Base-by-base conservation (phyloP, 257 asterid genomes). In the Solanum sitiens region DNA sequence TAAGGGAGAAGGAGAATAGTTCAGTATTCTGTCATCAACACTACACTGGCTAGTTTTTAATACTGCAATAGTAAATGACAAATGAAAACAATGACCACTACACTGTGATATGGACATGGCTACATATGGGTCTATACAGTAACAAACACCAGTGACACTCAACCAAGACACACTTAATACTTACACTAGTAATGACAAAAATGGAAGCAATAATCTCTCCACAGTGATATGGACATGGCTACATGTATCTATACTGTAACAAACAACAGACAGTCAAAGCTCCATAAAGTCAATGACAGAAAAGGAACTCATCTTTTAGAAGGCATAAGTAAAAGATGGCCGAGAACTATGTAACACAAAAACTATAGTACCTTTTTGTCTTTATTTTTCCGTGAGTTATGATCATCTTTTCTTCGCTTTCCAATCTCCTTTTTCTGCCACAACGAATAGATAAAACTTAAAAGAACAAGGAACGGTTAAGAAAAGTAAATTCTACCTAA, bases 381-480 rank as follows among this genome's bases (percentile, higher is more conserved):
- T 91, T 91, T 96, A 86, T 83, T 94, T 91, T 94, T 96, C 92
- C 94, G 91, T 63, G 96, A 90, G 89, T 79, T 88, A 79, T 91
- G 93, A 76, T 95, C 99, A 18, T 96, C 98, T 91, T 96, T 96
- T 93, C 98, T 94, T 91, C 98, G 93, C 95, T 94, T 96, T 84
- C 98, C 96, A 82, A 87, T 94, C 91, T 95, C 99, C 93, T 94
- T 96, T 89, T 93, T 94, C 98, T 96, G 98, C 91, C 89, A 87
- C 86, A 87, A 84, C 83, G 9, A 65, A 89, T 47, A 50, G 70
- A 84, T 12, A 85, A 18, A 56, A 86, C 23, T 15, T 77, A 25
- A 14, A 42, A 42, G 39, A 45, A 79, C 35, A 79, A 27, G 35
- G 84, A 30, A 20, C 83, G 47, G 40, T 33, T 71, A 47, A 35